phyloP scores from a whole-genome alignment of 257 asterid genomes.

The Agastache rugosa region DNA sequence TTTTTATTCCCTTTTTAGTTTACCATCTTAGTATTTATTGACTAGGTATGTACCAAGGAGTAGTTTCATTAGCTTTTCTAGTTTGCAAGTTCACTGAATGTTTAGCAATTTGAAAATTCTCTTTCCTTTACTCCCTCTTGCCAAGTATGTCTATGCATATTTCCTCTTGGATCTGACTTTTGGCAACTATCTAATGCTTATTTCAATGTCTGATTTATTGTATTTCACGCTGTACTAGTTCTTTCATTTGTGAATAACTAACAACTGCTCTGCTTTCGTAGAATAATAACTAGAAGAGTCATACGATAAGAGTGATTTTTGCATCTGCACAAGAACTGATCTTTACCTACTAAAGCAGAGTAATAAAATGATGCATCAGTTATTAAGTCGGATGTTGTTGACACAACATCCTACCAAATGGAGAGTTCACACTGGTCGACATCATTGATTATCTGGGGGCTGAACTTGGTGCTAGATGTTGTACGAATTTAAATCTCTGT shows the following conservation, averaged over 20 bases:
- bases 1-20: background rate
- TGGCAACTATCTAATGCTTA: background rate
- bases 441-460: conserved; percentile 30
- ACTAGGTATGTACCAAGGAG: conserved; percentile 10
- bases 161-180: background rate
- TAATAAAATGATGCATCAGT: background rate
- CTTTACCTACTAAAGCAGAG: conserved; percentile 41
- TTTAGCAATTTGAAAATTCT: conserved; percentile 24
- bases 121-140: conserved; percentile 13
- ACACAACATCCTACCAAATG: conserved; percentile 45
- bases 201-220: background rate
- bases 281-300: conserved; percentile 18
- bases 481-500: conserved; percentile 26
- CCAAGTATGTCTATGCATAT: background rate
- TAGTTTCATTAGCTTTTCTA: conserved; percentile 23
- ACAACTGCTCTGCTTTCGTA: background rate
- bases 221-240: background rate
- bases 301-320: conserved; percentile 38
- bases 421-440: conserved; percentile 26
- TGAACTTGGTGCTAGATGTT: conserved; percentile 27
- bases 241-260: background rate
- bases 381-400: background rate
- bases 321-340: conserved; percentile 36
- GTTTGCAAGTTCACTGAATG: conserved; percentile 21
- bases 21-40: conserved; percentile 27